Evolutionary conservation across 106 monocot species (phyloP).

Genomic region (Agapanthus africanus): DNA sequence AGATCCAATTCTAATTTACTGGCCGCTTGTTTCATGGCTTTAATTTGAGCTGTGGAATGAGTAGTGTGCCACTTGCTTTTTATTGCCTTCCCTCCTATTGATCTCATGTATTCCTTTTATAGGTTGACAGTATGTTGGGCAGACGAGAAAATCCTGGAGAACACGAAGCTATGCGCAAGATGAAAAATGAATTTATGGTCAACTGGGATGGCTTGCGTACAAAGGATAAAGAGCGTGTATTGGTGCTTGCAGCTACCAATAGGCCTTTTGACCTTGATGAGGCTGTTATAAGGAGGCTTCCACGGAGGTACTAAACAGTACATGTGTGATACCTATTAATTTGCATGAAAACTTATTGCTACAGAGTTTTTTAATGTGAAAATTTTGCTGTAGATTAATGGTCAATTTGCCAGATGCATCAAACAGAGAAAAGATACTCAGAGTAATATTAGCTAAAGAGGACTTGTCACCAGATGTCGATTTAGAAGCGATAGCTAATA

Average conservation of each 20-base stretch:
- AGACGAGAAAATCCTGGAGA: conserved; percentile 84
- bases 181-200: conserved; percentile 98
- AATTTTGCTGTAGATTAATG: conserved; percentile 53
- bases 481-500: conserved; percentile 68
- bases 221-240: conserved; percentile 78
- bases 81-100: not conserved
- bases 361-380: conserved; percentile 4
- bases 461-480: conserved; percentile 53
- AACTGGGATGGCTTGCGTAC: conserved; percentile 92
- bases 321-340: not conserved
- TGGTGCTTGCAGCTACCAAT: conserved; percentile 85
- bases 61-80: not conserved
- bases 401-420: conserved; percentile 71
- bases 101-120: not conserved
- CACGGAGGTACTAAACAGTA: conserved; percentile 41
- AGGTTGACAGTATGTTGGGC: conserved; percentile 94
- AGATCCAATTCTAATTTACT: too few relatives aligned
- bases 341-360: not conserved
- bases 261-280: conserved; percentile 93
- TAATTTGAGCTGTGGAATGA: too few relatives aligned
- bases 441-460: conserved; percentile 83
- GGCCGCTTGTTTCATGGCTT: too few relatives aligned
- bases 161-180: conserved; percentile 88
- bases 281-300: conserved; percentile 84
- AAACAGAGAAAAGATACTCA: conserved; percentile 72